A percentile compares a stretch with the other conserved stretches of the same genome.
These are phyloP conservation scores for Pleurozium schreberi DNA, from an alignment of 225 moss, liverwort and hornwort genomes.

Conservation along the genomic window DNA sequence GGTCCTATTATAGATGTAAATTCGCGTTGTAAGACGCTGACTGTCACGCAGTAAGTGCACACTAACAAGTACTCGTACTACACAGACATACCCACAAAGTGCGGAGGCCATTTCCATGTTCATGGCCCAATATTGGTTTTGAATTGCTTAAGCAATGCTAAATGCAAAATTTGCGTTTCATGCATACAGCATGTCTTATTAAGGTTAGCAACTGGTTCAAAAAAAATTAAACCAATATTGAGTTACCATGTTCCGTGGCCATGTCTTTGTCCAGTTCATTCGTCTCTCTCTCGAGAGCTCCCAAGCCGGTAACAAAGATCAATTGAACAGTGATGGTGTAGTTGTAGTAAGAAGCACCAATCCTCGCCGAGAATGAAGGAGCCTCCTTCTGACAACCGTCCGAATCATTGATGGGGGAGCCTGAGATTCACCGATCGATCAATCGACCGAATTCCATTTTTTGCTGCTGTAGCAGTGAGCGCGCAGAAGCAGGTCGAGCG, in stretches of 20 bases:
- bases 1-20: not conserved
- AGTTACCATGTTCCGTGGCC: not conserved
- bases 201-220: not conserved
- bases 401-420: conserved; percentile 2
- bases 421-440: not conserved
- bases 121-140: not conserved
- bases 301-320: not conserved
- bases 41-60: not conserved
- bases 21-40: not conserved
- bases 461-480: not conserved
- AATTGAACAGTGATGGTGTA: not conserved
- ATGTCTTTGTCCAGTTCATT: not conserved
- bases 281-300: too few species aligned
- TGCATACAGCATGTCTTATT: not conserved
- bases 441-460: not conserved
- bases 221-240: too few species aligned
- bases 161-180: not conserved
- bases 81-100: not conserved
- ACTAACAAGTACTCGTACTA: too few species aligned
- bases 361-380: conserved; percentile 10
- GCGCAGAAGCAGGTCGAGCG: too few species aligned
- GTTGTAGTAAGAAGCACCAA: not conserved
- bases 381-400: not conserved
- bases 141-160: not conserved
- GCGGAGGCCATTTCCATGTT: not conserved